Percentiles rank a stretch among this genome's conserved stretches.
Evolutionary conservation across 495 filamentous ascomycete species (phyloP).

Genomic region (Lentithecium fluviatile): DNA sequence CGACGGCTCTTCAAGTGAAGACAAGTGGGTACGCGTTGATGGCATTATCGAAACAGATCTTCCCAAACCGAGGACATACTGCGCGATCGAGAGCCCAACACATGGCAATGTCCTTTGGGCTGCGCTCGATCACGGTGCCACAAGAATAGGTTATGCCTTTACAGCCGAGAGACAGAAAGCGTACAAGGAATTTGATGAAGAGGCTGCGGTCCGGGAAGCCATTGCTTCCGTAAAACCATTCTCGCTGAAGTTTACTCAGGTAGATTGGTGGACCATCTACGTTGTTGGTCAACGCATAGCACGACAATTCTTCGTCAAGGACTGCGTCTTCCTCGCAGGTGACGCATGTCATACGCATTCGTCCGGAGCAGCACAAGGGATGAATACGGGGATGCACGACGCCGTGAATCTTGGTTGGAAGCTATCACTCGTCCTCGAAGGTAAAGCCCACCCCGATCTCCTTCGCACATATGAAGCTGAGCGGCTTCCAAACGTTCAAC

Average conservation of each 20-base stretch:
- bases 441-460: conserved; percentile 40
- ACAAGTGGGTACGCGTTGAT: conserved; percentile 54
- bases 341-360: conserved; percentile 55
- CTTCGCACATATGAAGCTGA: conserved; percentile 49
- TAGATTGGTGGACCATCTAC: conserved; percentile 62
- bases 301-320: conserved; percentile 43
- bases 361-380: conserved; percentile 53
- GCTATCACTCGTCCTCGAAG: conserved; percentile 47
- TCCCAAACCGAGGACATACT: conserved; percentile 51
- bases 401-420: conserved; percentile 57
- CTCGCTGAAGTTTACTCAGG: conserved; percentile 45
- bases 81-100: conserved; percentile 51
- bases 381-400: conserved; percentile 57
- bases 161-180: conserved; percentile 48
- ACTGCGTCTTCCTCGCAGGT: conserved; percentile 51
- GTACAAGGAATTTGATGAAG: conserved; percentile 46
- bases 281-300: conserved; percentile 56
- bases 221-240: conserved; percentile 51
- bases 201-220: conserved; percentile 47
- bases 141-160: conserved; percentile 56
- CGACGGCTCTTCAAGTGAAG: conserved; percentile 47
- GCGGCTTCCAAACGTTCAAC: conserved; percentile 45
- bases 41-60: conserved; percentile 51
- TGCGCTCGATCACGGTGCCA: conserved; percentile 50
- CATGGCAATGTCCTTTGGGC: conserved; percentile 56